Base-by-base conservation (phyloP, 2,329 filamentous ascomycete genomes). In the Diaporthe velutina region DNA sequence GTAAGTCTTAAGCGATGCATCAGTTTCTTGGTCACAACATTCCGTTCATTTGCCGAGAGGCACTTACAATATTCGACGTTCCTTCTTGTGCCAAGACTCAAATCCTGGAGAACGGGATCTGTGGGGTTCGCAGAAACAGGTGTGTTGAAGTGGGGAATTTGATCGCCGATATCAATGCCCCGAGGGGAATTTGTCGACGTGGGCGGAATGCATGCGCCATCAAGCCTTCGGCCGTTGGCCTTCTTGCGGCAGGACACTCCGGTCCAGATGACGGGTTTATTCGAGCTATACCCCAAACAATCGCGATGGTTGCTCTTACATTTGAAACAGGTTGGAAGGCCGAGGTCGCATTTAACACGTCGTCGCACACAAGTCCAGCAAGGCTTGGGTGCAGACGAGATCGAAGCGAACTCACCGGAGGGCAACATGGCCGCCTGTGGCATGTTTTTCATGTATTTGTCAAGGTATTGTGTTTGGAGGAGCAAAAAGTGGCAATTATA, bases 361-460 rank as follows among this genome's bases (percentile, higher is more conserved):
- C 75, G 64, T 28, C 74, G 73, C 17, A 67, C 64, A 71, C 75
- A 76, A 15, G 75, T 76, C 75, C 75, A 76, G 45, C 75, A 76
- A 28, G 66, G 60, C 33, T 64, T 64, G 40, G 60, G 28, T 48
- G 60, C 40, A 33, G 40, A 45, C 8, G 40, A 33, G 25, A 33
- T 33, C 40, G 60, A 28, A 22, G 60, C 60, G 25, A 45, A 64
- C 19, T 64, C 60, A 30, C 60, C 60, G 25, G 2, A 22, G 9
- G 60, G 8, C 8, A 48, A 6, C 9, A 64, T 64, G 15, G 25
- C 28, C 28, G 40, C 40, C 25, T n/a, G 9, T 33, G 25, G 22
- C 25, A 22, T 33, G 17, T 5, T 33, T 52, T n/a, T 13, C 22
- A 25, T n/a, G 48, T 52, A 25, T 9, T n/a, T 25, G 22, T 52